Base-by-base conservation (phyloP, 352 stramenopile genomes). In the Globisporangium acanthophoron region DNA sequence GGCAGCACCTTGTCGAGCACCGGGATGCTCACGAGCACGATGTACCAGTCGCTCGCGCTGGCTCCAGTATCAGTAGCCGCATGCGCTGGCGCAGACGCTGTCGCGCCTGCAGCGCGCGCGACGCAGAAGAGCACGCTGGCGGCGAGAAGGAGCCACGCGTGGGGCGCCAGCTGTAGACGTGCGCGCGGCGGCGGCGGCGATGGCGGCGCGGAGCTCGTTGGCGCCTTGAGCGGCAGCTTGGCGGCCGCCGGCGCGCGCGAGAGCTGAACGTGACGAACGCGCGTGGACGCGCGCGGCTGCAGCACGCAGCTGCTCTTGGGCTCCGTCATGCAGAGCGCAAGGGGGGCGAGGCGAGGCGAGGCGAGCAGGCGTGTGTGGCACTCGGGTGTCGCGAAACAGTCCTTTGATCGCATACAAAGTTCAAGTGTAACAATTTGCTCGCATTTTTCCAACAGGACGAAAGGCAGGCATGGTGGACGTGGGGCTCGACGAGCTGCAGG, bases 11-110 rank as follows among this genome's bases (percentile, higher is more conserved):
- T 87, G 58, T 94, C 81, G 50, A 92, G 61, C 52, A 90, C 76
- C n/a, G 85, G 85, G 50, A 94, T 85, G 65, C 80, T 90, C 58
- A 93, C 83, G 20, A 94, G 68, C 47, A 91, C 83, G 37, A 94
- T 65, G 70, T 94, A 93, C 54, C 83, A 65, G n/a, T 87, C 67
- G 54, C 52, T 65, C n/a, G 33, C 27, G 29, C 59, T 24, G 21
- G 21, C 21, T 24, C 21, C 21, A 24, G 21, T 24, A 24, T 24
- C 21, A 24, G 21, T 24, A 24, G 21, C 21, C 21, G 21, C 21
- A 24, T 24, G 21, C 21, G 21, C 21, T 29, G 33, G 15, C 27
- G 21, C 3, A 46, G n/a, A 3, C 15, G 16, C 3, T 51, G 24
- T 44, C 47, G 31, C 20, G 29, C 52, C 43, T 6, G 29, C 40